Evolutionary conservation across 805 yeast genomes (phyloP).

Genomic region (Kuraishia hungarica): DNA sequence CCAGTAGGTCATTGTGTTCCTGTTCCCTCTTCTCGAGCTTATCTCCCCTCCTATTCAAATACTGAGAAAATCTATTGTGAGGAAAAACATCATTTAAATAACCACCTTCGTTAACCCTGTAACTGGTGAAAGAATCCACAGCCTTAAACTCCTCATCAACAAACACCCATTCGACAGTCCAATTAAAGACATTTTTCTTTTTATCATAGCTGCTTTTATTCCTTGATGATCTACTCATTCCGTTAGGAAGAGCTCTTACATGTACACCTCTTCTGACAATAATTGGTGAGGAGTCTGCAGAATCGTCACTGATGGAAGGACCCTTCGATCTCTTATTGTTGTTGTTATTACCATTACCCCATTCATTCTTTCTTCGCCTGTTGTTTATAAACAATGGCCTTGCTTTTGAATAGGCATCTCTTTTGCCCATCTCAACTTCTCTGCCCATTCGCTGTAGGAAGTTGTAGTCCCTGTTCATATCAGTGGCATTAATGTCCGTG

Average conservation of each 20-base stretch:
- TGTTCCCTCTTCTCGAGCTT: not conserved
- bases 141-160: slow-evolving; percentile 18
- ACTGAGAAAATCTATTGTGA: slow-evolving; percentile 18
- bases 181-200: slow-evolving; percentile 47
- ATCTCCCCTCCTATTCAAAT: slow-evolving; percentile 29
- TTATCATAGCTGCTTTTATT: slow-evolving; percentile 71
- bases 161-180: slow-evolving; percentile 76
- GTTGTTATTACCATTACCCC: slow-evolving; percentile 9
- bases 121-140: slow-evolving; percentile 21
- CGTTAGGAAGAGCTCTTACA: slow-evolving; percentile 54
- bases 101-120: slow-evolving; percentile 29
- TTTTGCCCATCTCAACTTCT: slow-evolving; percentile 46
- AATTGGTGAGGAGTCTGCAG: slow-evolving; percentile 17
- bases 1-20: not conserved
- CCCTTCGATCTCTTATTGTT: slow-evolving; percentile 13
- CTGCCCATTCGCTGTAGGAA: slow-evolving; percentile 57
- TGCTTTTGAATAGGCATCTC: slow-evolving; percentile 37
- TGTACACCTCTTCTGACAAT: slow-evolving; percentile 56
- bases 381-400: slow-evolving; percentile 27
- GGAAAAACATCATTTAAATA: slow-evolving; percentile 33
- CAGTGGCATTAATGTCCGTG: slow-evolving; percentile 32
- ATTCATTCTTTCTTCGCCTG: not conserved
- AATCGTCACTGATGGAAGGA: slow-evolving; percentile 6
- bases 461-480: slow-evolving; percentile 79
- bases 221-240: slow-evolving; percentile 58